phyloP scores from a whole-genome alignment of 768 basidiomycete genomes.

The Lactarius sp. region DNA sequence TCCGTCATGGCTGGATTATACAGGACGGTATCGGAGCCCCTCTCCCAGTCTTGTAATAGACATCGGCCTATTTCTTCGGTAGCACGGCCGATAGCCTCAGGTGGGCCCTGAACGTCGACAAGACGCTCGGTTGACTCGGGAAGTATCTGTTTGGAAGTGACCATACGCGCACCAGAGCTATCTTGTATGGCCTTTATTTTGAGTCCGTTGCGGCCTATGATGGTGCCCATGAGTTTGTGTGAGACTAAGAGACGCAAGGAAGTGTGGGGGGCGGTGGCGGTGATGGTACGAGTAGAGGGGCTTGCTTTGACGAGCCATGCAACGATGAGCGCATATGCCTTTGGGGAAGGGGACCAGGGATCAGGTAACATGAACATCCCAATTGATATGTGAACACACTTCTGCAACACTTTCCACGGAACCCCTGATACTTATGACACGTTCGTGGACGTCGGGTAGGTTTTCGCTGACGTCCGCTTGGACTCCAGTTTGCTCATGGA shows the following conservation, averaged over 20 bases:
- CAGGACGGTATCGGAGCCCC: constrained; percentile 87
- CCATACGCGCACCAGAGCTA: constrained; percentile 92
- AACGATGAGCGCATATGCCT: constrained; percentile 95
- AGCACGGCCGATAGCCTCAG: constrained; percentile 88
- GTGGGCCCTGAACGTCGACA: constrained; percentile 93
- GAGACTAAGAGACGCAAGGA: constrained; percentile 96
- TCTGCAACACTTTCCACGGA: constrained; percentile 89
- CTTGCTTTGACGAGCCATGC: neutral
- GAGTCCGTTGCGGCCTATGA: constrained; percentile 92
- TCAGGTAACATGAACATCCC: constrained; percentile 16
- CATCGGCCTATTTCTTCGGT: constrained; percentile 95
- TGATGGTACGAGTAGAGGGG: constrained; percentile 66
- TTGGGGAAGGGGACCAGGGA: constrained; percentile 10
- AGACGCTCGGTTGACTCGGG: constrained; percentile 99
- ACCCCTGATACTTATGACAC: constrained; percentile 92
- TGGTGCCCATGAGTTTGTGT: constrained; percentile 98
- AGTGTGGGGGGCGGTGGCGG: constrained; percentile 60
- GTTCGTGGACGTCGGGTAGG: constrained; percentile 94
- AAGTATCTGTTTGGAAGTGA: constrained; percentile 97
- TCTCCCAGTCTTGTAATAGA: constrained; percentile 94
- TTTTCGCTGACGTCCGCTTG: constrained; percentile 99
- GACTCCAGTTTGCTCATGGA: constrained; percentile 92
- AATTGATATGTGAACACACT: constrained; percentile 40
- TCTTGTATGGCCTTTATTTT: constrained; percentile 99
- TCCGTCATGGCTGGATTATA: constrained; percentile 89